Evolutionary conservation across 768 basidiomycete genomes (phyloP).

Genomic region (Austroboletus festivus): DNA sequence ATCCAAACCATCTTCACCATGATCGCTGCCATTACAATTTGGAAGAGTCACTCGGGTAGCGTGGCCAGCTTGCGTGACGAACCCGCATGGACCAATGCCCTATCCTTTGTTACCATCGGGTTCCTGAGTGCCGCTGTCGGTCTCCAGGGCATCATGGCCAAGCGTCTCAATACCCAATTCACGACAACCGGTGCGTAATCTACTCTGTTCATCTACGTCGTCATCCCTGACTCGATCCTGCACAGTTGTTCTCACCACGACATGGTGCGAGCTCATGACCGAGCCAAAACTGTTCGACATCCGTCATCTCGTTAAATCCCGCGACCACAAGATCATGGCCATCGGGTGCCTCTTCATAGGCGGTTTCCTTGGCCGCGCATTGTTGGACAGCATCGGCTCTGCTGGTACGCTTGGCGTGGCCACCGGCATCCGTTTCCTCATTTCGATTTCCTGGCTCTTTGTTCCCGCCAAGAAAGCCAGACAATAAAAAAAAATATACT

Average conservation of each 20-base stretch:
- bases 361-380: slow-evolving; percentile 62
- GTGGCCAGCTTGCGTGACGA: slow-evolving; percentile 52
- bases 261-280: slow-evolving; percentile 86
- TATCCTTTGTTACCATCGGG: slow-evolving; percentile 68
- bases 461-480: slow-evolving; percentile 38
- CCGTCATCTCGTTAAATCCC: slow-evolving; percentile 48
- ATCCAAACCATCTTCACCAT: slow-evolving; percentile 76
- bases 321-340: slow-evolving; percentile 72
- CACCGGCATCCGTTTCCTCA: slow-evolving; percentile 57
- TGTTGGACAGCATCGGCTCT: slow-evolving; percentile 57
- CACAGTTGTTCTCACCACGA: slow-evolving; percentile 76
- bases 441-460: slow-evolving; percentile 65
- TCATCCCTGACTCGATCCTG: neutral
- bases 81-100: slow-evolving; percentile 67
- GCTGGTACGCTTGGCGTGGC: slow-evolving; percentile 66
- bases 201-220: too few species aligned
- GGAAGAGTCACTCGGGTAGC: slow-evolving; percentile 61
- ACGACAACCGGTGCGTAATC: slow-evolving; percentile 62
- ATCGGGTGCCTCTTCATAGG: slow-evolving; percentile 71
- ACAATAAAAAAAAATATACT: neutral
- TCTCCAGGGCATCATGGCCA: slow-evolving; percentile 83
- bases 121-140: slow-evolving; percentile 79
- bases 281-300: slow-evolving; percentile 71
- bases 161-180: slow-evolving; percentile 76
- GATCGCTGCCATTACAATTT: slow-evolving; percentile 65